A percentile compares a stretch with the other conserved stretches of the same genome.
Evolutionary conservation across 1,139 yeast genomes (phyloP).

Genomic region (Keqinozyma sinolaborantium): DNA sequence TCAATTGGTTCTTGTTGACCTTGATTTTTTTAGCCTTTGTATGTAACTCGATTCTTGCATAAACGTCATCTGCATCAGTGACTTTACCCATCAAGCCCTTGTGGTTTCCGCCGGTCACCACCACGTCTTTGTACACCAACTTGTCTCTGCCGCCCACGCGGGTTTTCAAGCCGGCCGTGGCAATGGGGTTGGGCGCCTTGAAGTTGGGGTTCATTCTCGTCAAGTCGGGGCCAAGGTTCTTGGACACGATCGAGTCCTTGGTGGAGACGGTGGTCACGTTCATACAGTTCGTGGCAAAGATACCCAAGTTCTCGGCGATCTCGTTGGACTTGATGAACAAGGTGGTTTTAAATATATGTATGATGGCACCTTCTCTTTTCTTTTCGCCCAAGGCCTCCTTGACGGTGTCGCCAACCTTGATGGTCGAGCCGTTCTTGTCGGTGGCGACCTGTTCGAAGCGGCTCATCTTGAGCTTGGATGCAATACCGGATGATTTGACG

Average conservation of each 20-base stretch:
- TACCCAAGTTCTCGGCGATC: slow-evolving; percentile 83
- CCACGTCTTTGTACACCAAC: slow-evolving; percentile 77
- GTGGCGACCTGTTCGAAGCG: slow-evolving; percentile 81
- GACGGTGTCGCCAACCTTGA: slow-evolving; percentile 88
- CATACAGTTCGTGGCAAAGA: slow-evolving; percentile 74
- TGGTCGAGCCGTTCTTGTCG: slow-evolving; percentile 79
- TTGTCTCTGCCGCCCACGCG: slow-evolving; percentile 73
- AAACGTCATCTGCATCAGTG: slow-evolving; percentile 86
- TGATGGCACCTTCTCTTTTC: slow-evolving; percentile 77
- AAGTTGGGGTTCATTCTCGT: slow-evolving; percentile 85
- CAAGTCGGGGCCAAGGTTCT: slow-evolving; percentile 61
- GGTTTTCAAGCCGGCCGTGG: slow-evolving; percentile 56
- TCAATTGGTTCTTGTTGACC: slow-evolving; percentile 72
- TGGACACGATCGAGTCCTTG: slow-evolving; percentile 63
- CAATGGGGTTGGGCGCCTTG: slow-evolving; percentile 34
- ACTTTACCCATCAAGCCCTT: slow-evolving; percentile 94
- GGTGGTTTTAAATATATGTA: slow-evolving; percentile 79
- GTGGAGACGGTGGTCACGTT: slow-evolving; percentile 83
- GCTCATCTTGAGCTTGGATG: slow-evolving; percentile 62
- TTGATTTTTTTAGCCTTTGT: slow-evolving; percentile 87
- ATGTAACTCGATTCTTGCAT: slow-evolving; percentile 90
- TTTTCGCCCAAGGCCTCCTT: slow-evolving; percentile 65
- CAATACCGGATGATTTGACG: slow-evolving; percentile 75
- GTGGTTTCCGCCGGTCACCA: slow-evolving; percentile 85
- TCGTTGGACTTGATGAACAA: slow-evolving; percentile 80